Evolutionary conservation across 2,329 filamentous ascomycete species (phyloP), one percentile per base, ranked within the genome.

Genomic region (Metarhizium brunneum): DNA sequence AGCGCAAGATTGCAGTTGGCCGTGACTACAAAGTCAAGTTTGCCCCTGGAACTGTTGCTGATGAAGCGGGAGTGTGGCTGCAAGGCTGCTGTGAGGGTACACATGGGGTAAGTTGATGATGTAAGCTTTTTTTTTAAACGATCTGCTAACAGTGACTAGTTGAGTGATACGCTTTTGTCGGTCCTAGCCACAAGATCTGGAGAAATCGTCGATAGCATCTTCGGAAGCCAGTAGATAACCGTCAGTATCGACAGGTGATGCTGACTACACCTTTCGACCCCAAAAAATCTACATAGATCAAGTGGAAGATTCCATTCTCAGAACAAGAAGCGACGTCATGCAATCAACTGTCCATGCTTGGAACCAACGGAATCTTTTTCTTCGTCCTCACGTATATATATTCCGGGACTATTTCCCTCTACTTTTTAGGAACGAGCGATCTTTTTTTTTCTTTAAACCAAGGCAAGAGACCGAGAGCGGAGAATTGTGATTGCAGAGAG

Each of bases 1-100:
- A 70, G 63, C 68, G 68, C 54, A 72, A 81, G 57, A 86, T 90
- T 73, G 76, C 78, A 16, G 88, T 96, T 1, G 77, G 78, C 36
- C 81, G 92, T 54, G 83, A 96, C 68, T 97, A 97, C 71, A 80
- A 80, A 53, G 82, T 96, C 51, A 75, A 85, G 57, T 90, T 95
- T 67, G 78, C 81, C 51, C 74, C 81, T 1, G 85, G 81, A 35
- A 78, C 81, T 50, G 86, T 97, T 38, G 80, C 83, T n/a, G 67
- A 78, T 0, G 83, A 85, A 48, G 87, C 90, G 14, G 92, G 92
- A 3, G 78, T 97, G 57, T 97, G 89, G 87, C 77, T 97, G 63
- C 94, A 97, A 70, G 92, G 92, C 36, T 96, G 92, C 74, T 95
- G 91, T 68, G 92, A 97, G 76, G 84, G 80, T 59, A 95, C 91